Base-by-base conservation (phyloP, 345 rosid species). In the Arabidopsis suecica region DNA sequence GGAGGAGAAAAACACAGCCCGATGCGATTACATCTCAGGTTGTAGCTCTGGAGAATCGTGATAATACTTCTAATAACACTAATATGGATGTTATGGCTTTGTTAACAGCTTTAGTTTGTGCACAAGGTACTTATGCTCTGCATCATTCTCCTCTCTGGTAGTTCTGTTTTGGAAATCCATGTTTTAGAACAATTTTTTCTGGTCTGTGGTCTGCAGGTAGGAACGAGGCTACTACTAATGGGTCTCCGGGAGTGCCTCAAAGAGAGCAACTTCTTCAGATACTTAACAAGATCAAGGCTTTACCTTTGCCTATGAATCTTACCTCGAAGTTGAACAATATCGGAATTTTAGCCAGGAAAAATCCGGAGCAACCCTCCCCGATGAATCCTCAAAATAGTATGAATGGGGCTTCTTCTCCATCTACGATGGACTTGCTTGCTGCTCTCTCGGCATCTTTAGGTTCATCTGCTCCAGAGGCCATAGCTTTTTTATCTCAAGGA, bases 1-100 rank as follows among this genome's bases (percentile, higher is more conserved):
- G 96, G 28, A 87, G 96, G 71, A 84, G 96, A 76, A 90, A 90
- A 82, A 87, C 91, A 32, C 98, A 90, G 72, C 85, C 89, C 0
- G 93, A 93, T 28, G 93, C 90, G 67, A 83, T 83, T 18, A 71
- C 81, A 10, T 86, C 94, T 37, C 63, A 80, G 25, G 71, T 72
- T 76, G 74, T 83, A 11, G 79, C 78, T 79, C 85, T 82, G 0
- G 86, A 73, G 47, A 86, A 81, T 59, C 79, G 64, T 73, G 88
- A 83, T 65, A 42, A 37, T 32, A 64, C 68, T 22, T 42, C 69
- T 7, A 68, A 44, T 51, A 78, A 78, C 56, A 80, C 84, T 32
- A 87, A 84, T 57, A 42, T 88, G 61, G 93, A 93, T 73, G 51
- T 90, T 30, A 75, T 88, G 61, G 88, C 86, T 78, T 77, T 93